Base-by-base conservation (phyloP, 805 yeast genomes). In the Lachancea fermentati region DNA sequence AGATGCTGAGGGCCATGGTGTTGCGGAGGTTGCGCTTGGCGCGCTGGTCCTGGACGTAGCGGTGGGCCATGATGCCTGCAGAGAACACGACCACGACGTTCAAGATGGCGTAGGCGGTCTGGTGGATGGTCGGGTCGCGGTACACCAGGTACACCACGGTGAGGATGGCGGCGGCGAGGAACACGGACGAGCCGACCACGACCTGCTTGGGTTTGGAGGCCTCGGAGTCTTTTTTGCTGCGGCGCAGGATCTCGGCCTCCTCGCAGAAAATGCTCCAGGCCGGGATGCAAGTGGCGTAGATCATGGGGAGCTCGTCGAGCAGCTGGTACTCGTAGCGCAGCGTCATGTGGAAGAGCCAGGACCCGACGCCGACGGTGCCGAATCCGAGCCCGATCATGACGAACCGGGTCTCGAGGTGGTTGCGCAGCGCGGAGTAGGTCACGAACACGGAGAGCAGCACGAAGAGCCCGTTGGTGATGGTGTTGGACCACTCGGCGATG, bases 301-400 rank as follows among this genome's bases (percentile, higher is more conserved):
- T 86, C 98, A 93, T 93, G 30, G 98, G 98, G 54, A 93, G 70
- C 62, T 93, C 98, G 66, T 93, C 98, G 61, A 93, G 71, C 47
- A 93, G 62, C 66, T 93, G 98, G 66, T 75, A 93, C 57, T 84
- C 86, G 63, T 91, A 93, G 48, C 77, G 72, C 52, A 93, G 71
- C 4, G 97, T 91, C 96, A 93, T 93, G 63, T 93, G 98, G 68
- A 93, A 93, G 46, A 88, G 65, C 91, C 97, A 93, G 14, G 87
- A 78, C 3, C 98, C 98, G 15, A 91, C 62, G 0, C 98, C 98
- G 4, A 93, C 98, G 4, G 85, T 66, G 41, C 82, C 78, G 60
- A 93, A 89, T 5, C 97, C 97, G 11, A 80, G 44, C 8, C 86
- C 80, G 8, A 85, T 75, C 32, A 84, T 64, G 2, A 82, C 51